Base-by-base conservation (phyloP, 495 filamentous ascomycete species). In the Xylaria bambusicola region DNA sequence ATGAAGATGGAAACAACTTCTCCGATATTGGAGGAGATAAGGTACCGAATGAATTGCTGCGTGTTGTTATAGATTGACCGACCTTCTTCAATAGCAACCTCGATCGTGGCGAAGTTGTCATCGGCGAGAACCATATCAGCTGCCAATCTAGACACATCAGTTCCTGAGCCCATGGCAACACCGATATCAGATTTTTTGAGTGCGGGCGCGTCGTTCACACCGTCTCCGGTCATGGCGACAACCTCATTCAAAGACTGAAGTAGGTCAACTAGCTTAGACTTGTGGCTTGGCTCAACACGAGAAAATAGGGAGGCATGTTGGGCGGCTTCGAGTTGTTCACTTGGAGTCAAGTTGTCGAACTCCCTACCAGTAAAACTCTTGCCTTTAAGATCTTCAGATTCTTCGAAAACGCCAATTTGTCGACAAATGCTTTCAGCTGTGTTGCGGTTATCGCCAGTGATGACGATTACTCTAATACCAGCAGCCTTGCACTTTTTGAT, bases 61-160 rank as follows among this genome's bases (percentile, higher is more conserved):
- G 95, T 99, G 81, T 99, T 99, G 86, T 93, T 97, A 82, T 96
- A 99, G 78, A 99, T 99, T 31, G 92, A 92, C 52, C 95, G 88
- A 52, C 95, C 95, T 74, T 99, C 95, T 74, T 97, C 94, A 52
- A 99, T 92, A 33, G 95, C 95, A 55, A 90, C 82, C 66, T 93
- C 90, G 68, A 99, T 99, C 24, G 95, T 98, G 45, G 95, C 94
- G 71, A 99, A 99, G 77, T 99, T 99, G 75, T 98, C 89, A 77
- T 99, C 95, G 26, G 92, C 92, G 51, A 99, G 86, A 13, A 99
- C 94, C 95, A 99, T 99, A 71, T 99, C 95, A 24, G 95, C 90
- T 15, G 95, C 95, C 51, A 99, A 80, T 77, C 94, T 97, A 41
- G 95, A 91, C 6, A 99, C 95, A 67, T 99, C 95, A 10, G 95